Percentiles rank a stretch among this genome's conserved stretches.
Conservation (phyloP, 441 rosid species). For the Populus tomentosa region DNA sequence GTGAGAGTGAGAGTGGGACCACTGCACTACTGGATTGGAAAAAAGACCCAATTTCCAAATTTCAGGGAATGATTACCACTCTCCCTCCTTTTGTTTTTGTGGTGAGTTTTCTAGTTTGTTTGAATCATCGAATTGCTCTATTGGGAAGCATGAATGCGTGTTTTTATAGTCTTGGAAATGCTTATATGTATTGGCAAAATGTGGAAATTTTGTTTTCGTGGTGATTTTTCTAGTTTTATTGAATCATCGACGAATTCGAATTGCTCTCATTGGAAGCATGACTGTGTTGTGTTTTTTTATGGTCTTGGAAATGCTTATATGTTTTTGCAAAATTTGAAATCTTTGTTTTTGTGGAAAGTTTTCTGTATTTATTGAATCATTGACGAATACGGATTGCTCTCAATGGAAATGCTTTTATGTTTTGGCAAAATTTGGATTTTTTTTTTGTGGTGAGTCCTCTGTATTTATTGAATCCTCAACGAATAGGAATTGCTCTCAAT, state of each 20-base stretch:
- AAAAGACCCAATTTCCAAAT: slow-evolving; percentile 24
- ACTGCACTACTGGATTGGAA: background rate
- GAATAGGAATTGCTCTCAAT: background rate
- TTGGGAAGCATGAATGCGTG: background rate
- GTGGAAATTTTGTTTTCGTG: background rate
- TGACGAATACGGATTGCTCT: background rate
- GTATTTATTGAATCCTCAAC: background rate
- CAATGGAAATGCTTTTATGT: background rate
- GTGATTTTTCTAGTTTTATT: background rate
- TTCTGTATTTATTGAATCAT: too few species aligned
- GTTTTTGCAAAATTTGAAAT: background rate
- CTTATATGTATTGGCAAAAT: background rate
- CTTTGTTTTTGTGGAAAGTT: too few species aligned
- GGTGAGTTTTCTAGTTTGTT: slow-evolving; percentile 29
- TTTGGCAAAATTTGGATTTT: background rate
- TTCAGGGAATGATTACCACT: slow-evolving; percentile 40
- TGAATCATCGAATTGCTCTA: background rate
- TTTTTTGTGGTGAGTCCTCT: background rate
- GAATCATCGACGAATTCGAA: too few species aligned
- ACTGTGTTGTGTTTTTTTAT: too few species aligned
- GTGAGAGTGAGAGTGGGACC: background rate
- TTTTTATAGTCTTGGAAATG: background rate
- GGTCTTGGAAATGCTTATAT: background rate
- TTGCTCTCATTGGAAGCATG: background rate
- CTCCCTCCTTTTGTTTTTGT: slow-evolving; percentile 53